A percentile compares a stretch with the other conserved stretches of the same genome.
phyloP scores from a whole-genome alignment of 2,329 filamentous ascomycete species.

The Colletotrichum tamarilloi region DNA sequence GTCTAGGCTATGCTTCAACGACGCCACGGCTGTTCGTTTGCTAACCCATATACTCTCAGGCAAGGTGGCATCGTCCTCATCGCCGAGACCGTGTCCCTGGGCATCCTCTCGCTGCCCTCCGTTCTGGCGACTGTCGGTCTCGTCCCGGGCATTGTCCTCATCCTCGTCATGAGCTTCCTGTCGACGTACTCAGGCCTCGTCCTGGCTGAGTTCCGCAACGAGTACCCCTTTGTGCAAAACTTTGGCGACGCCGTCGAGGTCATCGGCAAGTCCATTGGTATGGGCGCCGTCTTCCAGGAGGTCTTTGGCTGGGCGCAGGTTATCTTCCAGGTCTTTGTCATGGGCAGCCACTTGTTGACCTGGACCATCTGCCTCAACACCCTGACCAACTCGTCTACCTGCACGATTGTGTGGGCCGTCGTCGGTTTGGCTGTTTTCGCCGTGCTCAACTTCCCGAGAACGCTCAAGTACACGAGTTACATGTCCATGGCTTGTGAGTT shows the following conservation, averaged over 20 bases:
- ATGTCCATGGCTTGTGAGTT: slow-evolving; percentile 65
- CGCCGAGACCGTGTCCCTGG: slow-evolving; percentile 58
- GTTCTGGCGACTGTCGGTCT: slow-evolving; percentile 79
- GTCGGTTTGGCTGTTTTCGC: slow-evolving; percentile 69
- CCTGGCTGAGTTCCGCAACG: slow-evolving; percentile 75
- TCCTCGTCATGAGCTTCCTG: slow-evolving; percentile 72
- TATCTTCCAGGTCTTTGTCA: slow-evolving; percentile 74
- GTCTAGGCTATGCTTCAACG: slow-evolving; percentile 17
- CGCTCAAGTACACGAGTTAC: slow-evolving; percentile 70
- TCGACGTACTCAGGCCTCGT: slow-evolving; percentile 71
- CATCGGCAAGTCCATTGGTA: slow-evolving; percentile 55
- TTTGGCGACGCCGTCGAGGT: slow-evolving; percentile 75
- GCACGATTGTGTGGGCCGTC: slow-evolving; percentile 73
- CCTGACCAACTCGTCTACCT: slow-evolving; percentile 68
- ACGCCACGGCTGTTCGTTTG: too few species aligned
- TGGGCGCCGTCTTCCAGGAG: slow-evolving; percentile 66
- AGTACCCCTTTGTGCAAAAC: slow-evolving; percentile 74
- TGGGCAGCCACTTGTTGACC: slow-evolving; percentile 76
- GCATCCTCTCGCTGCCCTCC: slow-evolving; percentile 78
- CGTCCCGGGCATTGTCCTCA: slow-evolving; percentile 78
- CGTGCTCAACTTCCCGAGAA: slow-evolving; percentile 69
- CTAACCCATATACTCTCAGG: slow-evolving; percentile 40
- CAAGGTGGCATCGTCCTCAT: slow-evolving; percentile 57
- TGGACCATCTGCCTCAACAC: slow-evolving; percentile 76
- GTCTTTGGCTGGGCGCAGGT: slow-evolving; percentile 69